Evolutionary conservation across 371 early-diverging fungal species (phyloP).

Genomic region (Furculomyces boomerangus): DNA sequence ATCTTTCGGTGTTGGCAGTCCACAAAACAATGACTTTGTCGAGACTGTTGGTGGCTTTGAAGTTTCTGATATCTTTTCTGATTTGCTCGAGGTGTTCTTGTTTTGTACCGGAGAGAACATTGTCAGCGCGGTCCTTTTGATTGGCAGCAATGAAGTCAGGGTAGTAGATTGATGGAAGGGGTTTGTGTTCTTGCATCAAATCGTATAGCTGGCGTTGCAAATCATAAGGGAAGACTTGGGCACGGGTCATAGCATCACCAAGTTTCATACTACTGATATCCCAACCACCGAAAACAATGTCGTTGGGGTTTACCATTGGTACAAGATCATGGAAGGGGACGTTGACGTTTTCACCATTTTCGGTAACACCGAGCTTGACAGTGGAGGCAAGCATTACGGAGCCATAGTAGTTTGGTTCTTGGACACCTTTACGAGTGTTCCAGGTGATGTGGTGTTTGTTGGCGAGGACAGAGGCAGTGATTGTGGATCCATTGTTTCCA

Average conservation of each 20-base stretch:
- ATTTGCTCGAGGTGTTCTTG: slow-evolving; percentile 74
- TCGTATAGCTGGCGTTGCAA: slow-evolving; percentile 78
- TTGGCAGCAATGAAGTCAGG: slow-evolving; percentile 93
- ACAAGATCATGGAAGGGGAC: slow-evolving; percentile 78
- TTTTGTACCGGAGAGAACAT: slow-evolving; percentile 68
- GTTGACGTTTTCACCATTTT: slow-evolving; percentile 62
- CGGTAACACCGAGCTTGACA: slow-evolving; percentile 72
- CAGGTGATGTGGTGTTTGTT: slow-evolving; percentile 71
- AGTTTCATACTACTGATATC: slow-evolving; percentile 76
- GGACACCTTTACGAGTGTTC: slow-evolving; percentile 82
- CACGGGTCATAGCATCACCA: slow-evolving; percentile 81
- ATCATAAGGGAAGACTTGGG: slow-evolving; percentile 85
- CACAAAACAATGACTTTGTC: slow-evolving; percentile 92
- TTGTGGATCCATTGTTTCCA: slow-evolving; percentile 95
- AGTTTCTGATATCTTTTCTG: slow-evolving; percentile 81
- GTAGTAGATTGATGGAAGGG: slow-evolving; percentile 88
- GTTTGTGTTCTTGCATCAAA: slow-evolving; percentile 56
- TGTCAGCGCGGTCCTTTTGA: slow-evolving; percentile 89
- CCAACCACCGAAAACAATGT: slow-evolving; percentile 92
- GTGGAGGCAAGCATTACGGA: slow-evolving; percentile 90
- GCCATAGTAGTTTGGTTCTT: slow-evolving; percentile 88
- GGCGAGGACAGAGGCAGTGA: slow-evolving; percentile 87
- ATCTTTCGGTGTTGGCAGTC: slow-evolving; percentile 96
- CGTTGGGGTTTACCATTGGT: slow-evolving; percentile 91
- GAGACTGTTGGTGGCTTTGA: slow-evolving; percentile 65